Percentiles rank a stretch among this genome's conserved stretches.
These are phyloP conservation scores for Penicillium sp. DNA, from an alignment of 2,329 filamentous ascomycete species.

Conservation along the genomic window DNA sequence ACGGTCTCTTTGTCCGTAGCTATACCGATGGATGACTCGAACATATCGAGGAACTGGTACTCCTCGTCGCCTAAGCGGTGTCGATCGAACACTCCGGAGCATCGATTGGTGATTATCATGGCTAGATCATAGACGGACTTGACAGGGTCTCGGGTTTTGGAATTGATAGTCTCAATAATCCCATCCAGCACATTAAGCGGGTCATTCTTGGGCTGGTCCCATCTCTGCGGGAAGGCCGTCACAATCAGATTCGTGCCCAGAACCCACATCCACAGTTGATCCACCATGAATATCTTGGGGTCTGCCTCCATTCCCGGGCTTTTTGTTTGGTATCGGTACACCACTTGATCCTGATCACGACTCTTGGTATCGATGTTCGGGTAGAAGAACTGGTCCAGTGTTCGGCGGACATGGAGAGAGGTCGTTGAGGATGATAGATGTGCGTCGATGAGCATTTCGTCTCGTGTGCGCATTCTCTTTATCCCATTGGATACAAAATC, in stretches of 20 bases:
- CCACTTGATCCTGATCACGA: constrained; percentile 63
- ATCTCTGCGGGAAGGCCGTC: constrained; percentile 40
- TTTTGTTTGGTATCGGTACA: constrained; percentile 57
- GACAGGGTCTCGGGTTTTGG: constrained; percentile 60
- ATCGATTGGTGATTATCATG: constrained; percentile 59
- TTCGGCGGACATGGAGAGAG: constrained; percentile 56
- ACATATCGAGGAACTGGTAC: constrained; percentile 66
- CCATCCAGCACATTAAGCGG: constrained; percentile 61
- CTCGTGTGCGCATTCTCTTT: constrained; percentile 33
- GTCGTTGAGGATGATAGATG: constrained; percentile 37
- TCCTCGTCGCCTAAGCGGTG: constrained; percentile 58
- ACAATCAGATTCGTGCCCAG: constrained; percentile 59
- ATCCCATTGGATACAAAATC: constrained; percentile 22
- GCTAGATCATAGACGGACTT: constrained; percentile 62
- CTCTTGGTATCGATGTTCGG: constrained; percentile 58
- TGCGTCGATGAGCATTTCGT: constrained; percentile 38
- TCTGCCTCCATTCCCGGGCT: constrained; percentile 40
- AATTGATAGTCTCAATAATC: constrained; percentile 64
- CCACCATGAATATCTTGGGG: constrained; percentile 65
- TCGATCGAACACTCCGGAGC: constrained; percentile 60
- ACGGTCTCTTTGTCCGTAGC: constrained; percentile 54
- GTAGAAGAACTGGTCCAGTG: constrained; percentile 65
- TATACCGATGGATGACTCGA: constrained; percentile 60
- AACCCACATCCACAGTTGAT: constrained; percentile 67
- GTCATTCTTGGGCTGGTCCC: constrained; percentile 58